A percentile compares a stretch with the other conserved stretches of the same genome.
These are phyloP conservation scores for Penicillium soppii DNA, from an alignment of 495 filamentous ascomycete species.

Conservation along the genomic window DNA sequence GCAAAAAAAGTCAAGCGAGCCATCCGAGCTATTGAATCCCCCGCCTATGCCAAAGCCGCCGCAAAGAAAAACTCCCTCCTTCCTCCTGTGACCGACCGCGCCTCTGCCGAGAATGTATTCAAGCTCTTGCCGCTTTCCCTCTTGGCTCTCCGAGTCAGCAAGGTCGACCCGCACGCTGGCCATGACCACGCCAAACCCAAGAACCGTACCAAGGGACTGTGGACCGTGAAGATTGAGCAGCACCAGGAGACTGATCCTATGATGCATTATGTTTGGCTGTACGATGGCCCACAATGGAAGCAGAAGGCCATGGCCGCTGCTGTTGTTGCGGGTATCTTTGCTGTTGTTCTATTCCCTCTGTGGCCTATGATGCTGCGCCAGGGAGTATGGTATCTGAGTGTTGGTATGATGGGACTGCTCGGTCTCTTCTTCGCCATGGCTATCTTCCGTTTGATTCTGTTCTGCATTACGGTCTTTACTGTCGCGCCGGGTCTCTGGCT, in stretches of 20 bases:
- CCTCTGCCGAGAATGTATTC: constrained; percentile 86
- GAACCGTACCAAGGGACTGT: constrained; percentile 91
- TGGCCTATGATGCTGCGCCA: constrained; percentile 91
- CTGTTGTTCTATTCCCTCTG: constrained; percentile 90
- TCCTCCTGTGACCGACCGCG: constrained; percentile 81
- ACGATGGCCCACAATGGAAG: constrained; percentile 91
- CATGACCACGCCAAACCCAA: constrained; percentile 77
- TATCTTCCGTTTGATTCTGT: constrained; percentile 94
- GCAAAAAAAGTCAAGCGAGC: constrained; percentile 84
- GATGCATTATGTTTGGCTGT: constrained; percentile 95
- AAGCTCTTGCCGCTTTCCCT: constrained; percentile 96
- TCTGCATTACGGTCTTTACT: constrained; percentile 84
- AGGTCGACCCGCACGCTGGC: constrained; percentile 69
- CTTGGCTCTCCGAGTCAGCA: constrained; percentile 85
- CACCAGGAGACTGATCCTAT: constrained; percentile 91
- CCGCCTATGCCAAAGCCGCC: constrained; percentile 81
- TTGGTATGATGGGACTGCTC: constrained; percentile 87
- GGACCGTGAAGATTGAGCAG: constrained; percentile 95
- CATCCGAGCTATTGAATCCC: constrained; percentile 86
- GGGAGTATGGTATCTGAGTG: constrained; percentile 97
- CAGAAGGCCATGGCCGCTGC: constrained; percentile 86
- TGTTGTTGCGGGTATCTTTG: constrained; percentile 77
- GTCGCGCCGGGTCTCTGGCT: constrained; percentile 90
- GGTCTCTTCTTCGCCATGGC: constrained; percentile 97
- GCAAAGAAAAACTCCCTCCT: constrained; percentile 81